phyloP scores from a whole-genome alignment of 2,329 filamentous ascomycete genomes.

The Nemania bipapillata region DNA sequence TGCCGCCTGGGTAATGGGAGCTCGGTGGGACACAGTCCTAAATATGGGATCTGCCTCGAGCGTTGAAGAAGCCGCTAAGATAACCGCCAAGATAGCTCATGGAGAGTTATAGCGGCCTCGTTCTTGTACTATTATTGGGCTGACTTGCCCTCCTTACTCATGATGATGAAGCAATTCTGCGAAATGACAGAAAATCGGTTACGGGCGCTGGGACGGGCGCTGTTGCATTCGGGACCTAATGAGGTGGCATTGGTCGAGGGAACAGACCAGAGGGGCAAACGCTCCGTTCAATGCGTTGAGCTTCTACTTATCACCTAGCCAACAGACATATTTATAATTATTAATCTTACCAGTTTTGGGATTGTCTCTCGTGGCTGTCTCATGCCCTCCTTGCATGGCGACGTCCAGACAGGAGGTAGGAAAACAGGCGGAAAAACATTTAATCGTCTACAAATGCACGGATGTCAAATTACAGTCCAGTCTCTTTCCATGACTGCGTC shows the following conservation, averaged over 20 bases:
- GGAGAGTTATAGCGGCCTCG: constrained; percentile 46
- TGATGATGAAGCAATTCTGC: constrained; percentile 40
- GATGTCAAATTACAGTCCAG: constrained; percentile 99
- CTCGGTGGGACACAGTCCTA: constrained; percentile 79
- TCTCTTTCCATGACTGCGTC: constrained; percentile 81
- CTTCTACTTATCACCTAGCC: constrained; percentile 17
- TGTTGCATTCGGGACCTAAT: constrained; percentile 27
- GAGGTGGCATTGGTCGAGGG: constrained; percentile 21
- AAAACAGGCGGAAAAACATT: neutral
- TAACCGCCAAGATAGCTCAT: constrained; percentile 42
- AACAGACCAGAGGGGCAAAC: constrained; percentile 17
- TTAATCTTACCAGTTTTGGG: constrained; percentile 27
- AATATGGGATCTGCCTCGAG: constrained; percentile 58
- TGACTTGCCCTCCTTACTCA: constrained; percentile 17
- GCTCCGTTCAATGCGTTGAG: constrained; percentile 26
- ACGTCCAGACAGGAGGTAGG: neutral
- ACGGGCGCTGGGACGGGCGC: constrained; percentile 19
- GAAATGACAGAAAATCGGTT: constrained; percentile 16
- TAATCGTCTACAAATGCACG: constrained; percentile 67
- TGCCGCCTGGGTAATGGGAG: constrained; percentile 81
- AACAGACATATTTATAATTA: constrained; percentile 33
- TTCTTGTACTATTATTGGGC: constrained; percentile 25
- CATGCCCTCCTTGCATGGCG: neutral
- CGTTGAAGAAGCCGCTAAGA: constrained; percentile 42
- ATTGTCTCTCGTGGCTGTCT: constrained; percentile 1